Evolutionary conservation across 345 rosid genomes (phyloP).

Genomic region (Lumnitzera littorea): DNA sequence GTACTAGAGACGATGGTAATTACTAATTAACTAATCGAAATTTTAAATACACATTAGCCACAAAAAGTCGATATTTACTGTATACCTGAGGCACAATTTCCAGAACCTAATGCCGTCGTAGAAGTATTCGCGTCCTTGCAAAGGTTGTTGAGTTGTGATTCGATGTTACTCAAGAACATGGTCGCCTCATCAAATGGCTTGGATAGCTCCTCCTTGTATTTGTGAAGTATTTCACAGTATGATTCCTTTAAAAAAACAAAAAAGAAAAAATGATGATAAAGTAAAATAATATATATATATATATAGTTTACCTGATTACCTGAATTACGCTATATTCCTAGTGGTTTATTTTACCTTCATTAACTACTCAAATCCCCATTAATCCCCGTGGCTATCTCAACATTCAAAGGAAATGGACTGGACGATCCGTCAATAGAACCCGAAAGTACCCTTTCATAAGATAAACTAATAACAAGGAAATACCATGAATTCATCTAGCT

Average conservation of each 20-base stretch:
- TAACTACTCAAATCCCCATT: too few relatives aligned
- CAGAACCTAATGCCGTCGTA: constrained; percentile 12
- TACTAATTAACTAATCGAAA: too few relatives aligned
- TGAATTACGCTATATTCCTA: too few relatives aligned
- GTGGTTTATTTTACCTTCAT: too few relatives aligned
- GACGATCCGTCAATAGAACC: too few relatives aligned
- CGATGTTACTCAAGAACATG: constrained; percentile 45
- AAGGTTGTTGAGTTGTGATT: constrained; percentile 50
- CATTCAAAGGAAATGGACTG: not conserved
- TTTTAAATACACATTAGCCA: not conserved
- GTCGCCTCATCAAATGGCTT: constrained; percentile 57
- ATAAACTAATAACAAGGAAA: not conserved
- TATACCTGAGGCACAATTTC: constrained; percentile 35
- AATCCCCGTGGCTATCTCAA: too few relatives aligned
- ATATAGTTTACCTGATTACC: too few relatives aligned
- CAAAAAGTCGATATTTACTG: not conserved
- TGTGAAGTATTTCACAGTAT: constrained; percentile 47
- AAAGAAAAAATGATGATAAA: not conserved
- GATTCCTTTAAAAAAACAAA: constrained; percentile 32
- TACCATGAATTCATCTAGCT: constrained; percentile 69
- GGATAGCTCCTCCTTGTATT: constrained; percentile 55
- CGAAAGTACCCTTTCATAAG: too few relatives aligned
- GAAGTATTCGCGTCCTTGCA: constrained; percentile 30
- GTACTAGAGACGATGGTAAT: too few relatives aligned
- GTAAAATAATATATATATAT: not conserved